Evolutionary conservation across 192 early-diverging fungal genomes (phyloP), one percentile per base, ranked within the genome.

Genomic region (Backusella tuberculispora): DNA sequence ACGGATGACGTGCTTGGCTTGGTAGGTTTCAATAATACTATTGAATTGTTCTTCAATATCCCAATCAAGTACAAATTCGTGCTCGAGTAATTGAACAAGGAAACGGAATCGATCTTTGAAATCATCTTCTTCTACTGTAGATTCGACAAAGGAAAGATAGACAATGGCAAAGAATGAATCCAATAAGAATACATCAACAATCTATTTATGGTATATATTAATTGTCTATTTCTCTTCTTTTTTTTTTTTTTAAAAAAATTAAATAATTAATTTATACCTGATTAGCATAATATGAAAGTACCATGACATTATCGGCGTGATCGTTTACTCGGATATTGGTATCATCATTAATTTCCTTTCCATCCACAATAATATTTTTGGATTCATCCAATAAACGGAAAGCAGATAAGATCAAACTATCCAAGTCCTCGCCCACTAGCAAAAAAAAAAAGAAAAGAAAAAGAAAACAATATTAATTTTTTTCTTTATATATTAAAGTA

Each of bases 301-400:
- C 56, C 81, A 82, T 82, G 6, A 82, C 72, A 63, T 82, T 82
- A 37, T 82, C 81, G 17, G 81, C 76, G 44, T 82, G 81, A 24
- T 82, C 81, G 13, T 78, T 78, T 13, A 78, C 74, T n/a, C 74
- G 63, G 10, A 82, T 64, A 34, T 78, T 78, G 3, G 77, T 82
- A 72, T 82, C 77, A 38, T 78, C 81, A 38, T 45, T 78, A 1
- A 78, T 64, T 42, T 78, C 74, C 53, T 76, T 82, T 46, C 77
- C 70, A 66, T 82, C 81, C 21, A 82, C 73, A 40, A 82, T 71
- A 10, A 82, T 47, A 63, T 82, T 82, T 45, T 76, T 75, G 17
- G 64, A 41, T 37, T 78, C 76, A 34, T 82, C 72, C 15, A 82
- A 41, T 19, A 82, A 53, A 13, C 53, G 21, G 70, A 82, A 78